These are phyloP conservation scores for Kazachstania bromeliacearum DNA, from an alignment of 805 yeast species.

Conservation along the genomic window DNA sequence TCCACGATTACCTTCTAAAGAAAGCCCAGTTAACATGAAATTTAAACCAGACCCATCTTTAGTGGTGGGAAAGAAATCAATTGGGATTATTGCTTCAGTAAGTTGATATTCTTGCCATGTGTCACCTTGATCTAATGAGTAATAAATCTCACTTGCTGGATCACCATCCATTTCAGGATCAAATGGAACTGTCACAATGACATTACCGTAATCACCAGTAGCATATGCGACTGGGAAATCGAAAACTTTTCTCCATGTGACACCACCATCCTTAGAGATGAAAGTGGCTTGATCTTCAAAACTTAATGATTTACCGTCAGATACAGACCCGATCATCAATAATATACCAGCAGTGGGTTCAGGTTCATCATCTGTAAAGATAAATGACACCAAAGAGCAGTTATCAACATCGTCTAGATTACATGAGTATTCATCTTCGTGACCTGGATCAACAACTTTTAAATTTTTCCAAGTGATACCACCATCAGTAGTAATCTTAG, in stretches of 20 bases:
- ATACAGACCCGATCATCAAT: constrained; percentile 13
- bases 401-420: constrained; percentile 31
- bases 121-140: constrained; percentile 65
- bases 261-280: constrained; percentile 69
- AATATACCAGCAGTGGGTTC: constrained; percentile 49
- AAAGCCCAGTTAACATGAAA: constrained; percentile 42
- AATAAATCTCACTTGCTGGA: constrained; percentile 33
- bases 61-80: constrained; percentile 39
- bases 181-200: constrained; percentile 52
- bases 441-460: constrained; percentile 36
- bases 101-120: constrained; percentile 50
- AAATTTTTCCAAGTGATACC: constrained; percentile 47
- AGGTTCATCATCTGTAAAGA: constrained; percentile 30
- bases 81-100: constrained; percentile 35
- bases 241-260: constrained; percentile 52
- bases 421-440: constrained; percentile 20
- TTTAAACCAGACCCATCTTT: constrained; percentile 61
- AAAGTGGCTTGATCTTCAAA: constrained; percentile 35
- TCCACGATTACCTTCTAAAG: constrained; percentile 5
- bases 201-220: constrained; percentile 73
- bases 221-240: constrained; percentile 45
- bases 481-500: constrained; percentile 41
- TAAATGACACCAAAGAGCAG: constrained; percentile 39
- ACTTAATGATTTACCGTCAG: constrained; percentile 7
- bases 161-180: constrained; percentile 29